Percentiles rank a stretch among this genome's conserved stretches.
Conservation (phyloP, 257 asterid genomes). For the Ocimum tenuiflorum region DNA sequence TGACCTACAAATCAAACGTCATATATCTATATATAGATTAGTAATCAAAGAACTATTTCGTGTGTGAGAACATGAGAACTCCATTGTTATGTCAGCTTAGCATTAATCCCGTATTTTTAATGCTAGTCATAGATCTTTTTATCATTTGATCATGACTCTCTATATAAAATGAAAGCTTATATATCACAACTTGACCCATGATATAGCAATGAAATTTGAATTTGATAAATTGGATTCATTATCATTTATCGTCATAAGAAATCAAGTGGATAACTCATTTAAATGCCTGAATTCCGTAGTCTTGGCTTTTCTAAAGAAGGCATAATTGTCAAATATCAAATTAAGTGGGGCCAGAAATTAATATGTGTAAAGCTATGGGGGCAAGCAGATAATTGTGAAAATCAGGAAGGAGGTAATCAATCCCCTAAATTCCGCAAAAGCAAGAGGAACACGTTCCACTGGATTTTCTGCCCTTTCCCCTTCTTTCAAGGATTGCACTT, state of each 20-base stretch:
- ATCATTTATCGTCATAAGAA: not conserved
- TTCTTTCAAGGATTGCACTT: conserved; percentile 20
- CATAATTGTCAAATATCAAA: conserved; percentile 21
- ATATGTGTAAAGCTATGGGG: conserved; percentile 13
- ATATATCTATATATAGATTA: no score
- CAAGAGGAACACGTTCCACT: conserved; percentile 10
- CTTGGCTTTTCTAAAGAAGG: not conserved
- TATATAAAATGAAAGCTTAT: no score
- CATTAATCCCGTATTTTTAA: no score
- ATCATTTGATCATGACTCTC: no score
- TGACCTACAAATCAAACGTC: not conserved
- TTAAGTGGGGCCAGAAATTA: conserved; percentile 13
- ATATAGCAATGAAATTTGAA: no score
- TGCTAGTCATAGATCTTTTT: no score
- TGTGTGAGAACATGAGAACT: no score
- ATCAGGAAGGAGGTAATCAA: not conserved
- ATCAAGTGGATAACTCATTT: not conserved
- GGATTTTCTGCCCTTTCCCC: conserved; percentile 16
- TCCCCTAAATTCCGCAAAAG: conserved; percentile 31
- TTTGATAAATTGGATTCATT: no score
- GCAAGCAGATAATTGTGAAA: conserved; percentile 10
- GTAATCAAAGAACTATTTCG: no score
- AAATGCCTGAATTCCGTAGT: not conserved
- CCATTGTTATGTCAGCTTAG: no score
- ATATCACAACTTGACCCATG: no score